Conservation (phyloP, 2,329 filamentous ascomycete genomes). For the Pleurostoma richardsiae region DNA sequence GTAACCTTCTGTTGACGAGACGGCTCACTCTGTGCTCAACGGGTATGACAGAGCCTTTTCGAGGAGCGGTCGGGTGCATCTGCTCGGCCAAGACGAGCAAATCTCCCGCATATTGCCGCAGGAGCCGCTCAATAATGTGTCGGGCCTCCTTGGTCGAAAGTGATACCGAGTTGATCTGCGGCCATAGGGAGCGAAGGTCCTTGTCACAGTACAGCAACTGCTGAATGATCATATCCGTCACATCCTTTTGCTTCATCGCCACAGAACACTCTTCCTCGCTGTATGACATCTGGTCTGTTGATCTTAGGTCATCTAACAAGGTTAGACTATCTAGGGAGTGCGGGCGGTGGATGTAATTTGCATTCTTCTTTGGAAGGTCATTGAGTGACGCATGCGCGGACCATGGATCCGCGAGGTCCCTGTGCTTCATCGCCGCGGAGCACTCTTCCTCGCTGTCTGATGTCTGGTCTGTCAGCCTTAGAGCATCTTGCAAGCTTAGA, state of each 20-base stretch:
- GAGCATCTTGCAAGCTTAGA: too few species aligned
- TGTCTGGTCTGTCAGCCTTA: too few species aligned
- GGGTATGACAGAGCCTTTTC: neutral
- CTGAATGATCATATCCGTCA: neutral
- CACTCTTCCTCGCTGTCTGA: too few species aligned
- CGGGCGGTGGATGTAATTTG: neutral
- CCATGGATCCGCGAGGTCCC: neutral
- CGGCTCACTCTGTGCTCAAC: neutral
- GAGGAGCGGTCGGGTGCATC: neutral
- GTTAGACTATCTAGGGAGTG: too few species aligned
- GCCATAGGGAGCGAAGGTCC: conserved; percentile 1
- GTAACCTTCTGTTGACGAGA: neutral
- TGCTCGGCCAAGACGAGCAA: neutral
- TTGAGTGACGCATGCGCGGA: neutral
- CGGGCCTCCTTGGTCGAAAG: neutral
- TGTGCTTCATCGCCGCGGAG: too few species aligned
- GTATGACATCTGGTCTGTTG: neutral
- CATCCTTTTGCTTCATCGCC: neutral
- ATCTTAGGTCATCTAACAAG: neutral
- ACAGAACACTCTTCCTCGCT: neutral
- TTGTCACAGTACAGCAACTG: neutral
- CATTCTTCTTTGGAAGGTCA: neutral
- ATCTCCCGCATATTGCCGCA: conserved; percentile 2
- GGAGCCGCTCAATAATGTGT: neutral
- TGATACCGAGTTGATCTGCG: neutral